Percentiles rank a stretch among this genome's conserved stretches.
Evolutionary conservation across 257 asterid genomes (phyloP).

Genomic region (Oldenlandia corymbosa): DNA sequence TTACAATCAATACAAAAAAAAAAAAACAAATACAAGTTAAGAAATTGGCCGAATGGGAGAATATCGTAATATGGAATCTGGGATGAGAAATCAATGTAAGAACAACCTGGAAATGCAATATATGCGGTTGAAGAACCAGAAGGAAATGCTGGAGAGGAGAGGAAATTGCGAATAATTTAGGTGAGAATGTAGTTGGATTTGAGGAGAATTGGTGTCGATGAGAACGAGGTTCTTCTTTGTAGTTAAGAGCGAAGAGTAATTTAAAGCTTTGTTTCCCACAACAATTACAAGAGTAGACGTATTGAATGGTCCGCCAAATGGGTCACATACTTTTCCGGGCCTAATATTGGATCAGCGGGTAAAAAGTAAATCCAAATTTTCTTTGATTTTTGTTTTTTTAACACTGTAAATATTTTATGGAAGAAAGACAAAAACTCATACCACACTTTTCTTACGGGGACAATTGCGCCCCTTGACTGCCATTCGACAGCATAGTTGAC

Average conservation of each 20-base stretch:
- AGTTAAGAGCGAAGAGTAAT: background rate
- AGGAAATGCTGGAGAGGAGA: conserved; percentile 4
- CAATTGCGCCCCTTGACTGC: too few species aligned
- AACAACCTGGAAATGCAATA: background rate
- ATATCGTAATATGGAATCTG: too few species aligned
- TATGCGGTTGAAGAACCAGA: background rate
- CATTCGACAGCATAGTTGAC: too few species aligned
- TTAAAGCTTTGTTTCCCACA: background rate
- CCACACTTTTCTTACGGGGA: too few species aligned
- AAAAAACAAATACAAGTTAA: background rate
- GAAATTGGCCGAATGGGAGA: background rate
- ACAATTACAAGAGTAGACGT: background rate
- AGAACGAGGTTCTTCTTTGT: conserved; percentile 16
- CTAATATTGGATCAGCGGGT: too few species aligned
- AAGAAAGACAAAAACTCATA: too few species aligned
- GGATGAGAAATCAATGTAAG: background rate
- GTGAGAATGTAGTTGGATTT: conserved; percentile 17
- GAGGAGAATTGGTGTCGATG: conserved; percentile 25
- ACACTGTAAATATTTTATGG: too few species aligned
- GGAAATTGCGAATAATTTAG: background rate
- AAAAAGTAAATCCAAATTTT: too few species aligned
- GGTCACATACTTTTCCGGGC: background rate
- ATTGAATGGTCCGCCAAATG: conserved; percentile 30
- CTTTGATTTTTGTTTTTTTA: too few species aligned
- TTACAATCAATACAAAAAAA: background rate